Evolutionary conservation across 768 basidiomycete species (phyloP), one percentile per base, ranked within the genome.

Genomic region (Lactifluus subvellereus): DNA sequence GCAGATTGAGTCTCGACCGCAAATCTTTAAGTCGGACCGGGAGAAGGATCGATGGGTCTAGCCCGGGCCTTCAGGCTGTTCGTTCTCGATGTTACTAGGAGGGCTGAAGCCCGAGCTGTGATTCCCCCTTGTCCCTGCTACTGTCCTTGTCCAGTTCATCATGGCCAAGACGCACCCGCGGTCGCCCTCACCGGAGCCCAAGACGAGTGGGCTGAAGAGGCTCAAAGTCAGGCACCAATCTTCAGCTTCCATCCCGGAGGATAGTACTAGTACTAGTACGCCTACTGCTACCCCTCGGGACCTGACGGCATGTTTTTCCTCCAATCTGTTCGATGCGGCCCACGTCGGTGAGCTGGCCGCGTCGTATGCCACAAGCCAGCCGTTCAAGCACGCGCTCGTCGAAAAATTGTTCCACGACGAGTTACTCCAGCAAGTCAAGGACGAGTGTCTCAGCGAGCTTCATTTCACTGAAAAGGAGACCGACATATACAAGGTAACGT

Each of bases 401-500:
- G 84, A 88, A 54, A 83, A 86, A 68, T 80, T 98, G 20, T 89
- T 98, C 74, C 85, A 88, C 69, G 88, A 94, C 67, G 87, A 87
- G 7, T 80, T 98, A 32, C 79, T 98, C 37, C 78, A 79, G 69
- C 80, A 81, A 37, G 93, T 93, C 63, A 89, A 91, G 75, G 87
- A 93, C 69, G 93, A 95, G 73, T 91, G 90, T 68, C 74, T 89
- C 59, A 75, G 77, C 55, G 84, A 93, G 70, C 81, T 95, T 64
- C 86, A 80, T 73, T 94, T 95, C 72, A 82, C 88, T 3, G 87
- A 94, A 77, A 98, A 97, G 77, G 91, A 98, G 79, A 98, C 96
- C 2, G 96, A 98, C 71, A 98, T 98, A 67, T 98, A 98, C 84
- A 94, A 91, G 86, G 91, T 89, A 64, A 62, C 77, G 38, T 27